These are phyloP conservation scores for Hypoxylon sp. DNA, from an alignment of 2,329 filamentous ascomycete genomes.

Conservation along the genomic window DNA sequence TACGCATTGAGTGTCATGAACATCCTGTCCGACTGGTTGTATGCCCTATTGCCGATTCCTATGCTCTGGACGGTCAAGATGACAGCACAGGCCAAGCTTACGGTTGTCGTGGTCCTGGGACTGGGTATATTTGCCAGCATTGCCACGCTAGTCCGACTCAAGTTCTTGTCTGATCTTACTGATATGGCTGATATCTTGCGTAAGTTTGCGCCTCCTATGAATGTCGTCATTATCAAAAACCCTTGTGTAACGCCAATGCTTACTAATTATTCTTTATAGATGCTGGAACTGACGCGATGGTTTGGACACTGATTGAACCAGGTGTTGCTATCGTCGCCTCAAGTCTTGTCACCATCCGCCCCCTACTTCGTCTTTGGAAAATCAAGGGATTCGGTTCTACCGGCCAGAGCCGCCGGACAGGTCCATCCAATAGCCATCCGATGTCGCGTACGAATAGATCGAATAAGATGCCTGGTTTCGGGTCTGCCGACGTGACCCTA, in stretches of 20 bases:
- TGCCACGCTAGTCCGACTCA: constrained; percentile 67
- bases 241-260: constrained; percentile 18
- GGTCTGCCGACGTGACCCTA: constrained; percentile 57
- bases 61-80: constrained; percentile 70
- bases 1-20: constrained; percentile 68
- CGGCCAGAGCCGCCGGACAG: constrained; percentile 54
- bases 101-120: constrained; percentile 64
- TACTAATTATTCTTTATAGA: constrained; percentile 52
- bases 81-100: constrained; percentile 66
- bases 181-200: constrained; percentile 64
- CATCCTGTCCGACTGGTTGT: constrained; percentile 69
- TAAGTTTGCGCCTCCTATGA: constrained; percentile 52
- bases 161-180: constrained; percentile 63
- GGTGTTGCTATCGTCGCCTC: constrained; percentile 69
- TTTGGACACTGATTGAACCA: constrained; percentile 71
- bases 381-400: constrained; percentile 64
- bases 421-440: constrained; percentile 47
- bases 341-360: constrained; percentile 68
- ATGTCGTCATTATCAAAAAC: not conserved
- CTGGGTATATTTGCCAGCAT: constrained; percentile 69
- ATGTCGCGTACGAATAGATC: constrained; percentile 53
- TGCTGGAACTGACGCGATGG: constrained; percentile 66
- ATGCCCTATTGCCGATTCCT: constrained; percentile 67
- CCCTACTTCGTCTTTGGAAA: constrained; percentile 65
- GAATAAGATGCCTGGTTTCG: constrained; percentile 55